phyloP scores from a whole-genome alignment of 2,329 filamentous ascomycete genomes.

The Corinectria fuckeliana region DNA sequence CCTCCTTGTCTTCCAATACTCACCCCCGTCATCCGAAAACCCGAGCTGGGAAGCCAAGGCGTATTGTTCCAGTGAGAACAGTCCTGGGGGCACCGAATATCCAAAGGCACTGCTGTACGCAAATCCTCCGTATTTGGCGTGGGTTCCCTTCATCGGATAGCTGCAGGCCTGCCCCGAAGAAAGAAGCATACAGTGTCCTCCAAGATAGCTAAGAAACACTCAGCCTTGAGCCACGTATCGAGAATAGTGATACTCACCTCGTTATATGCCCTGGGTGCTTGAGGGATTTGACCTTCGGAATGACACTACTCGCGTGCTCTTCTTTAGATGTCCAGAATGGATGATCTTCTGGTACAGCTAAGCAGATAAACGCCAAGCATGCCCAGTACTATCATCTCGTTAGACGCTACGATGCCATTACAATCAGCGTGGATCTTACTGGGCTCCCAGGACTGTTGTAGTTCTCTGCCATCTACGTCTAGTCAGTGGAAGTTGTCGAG shows the following conservation, averaged over 20 bases:
- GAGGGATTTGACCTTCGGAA: conserved; percentile 67
- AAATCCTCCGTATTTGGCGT: conserved; percentile 82
- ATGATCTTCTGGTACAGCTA: conserved; percentile 72
- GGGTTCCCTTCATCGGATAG: conserved; percentile 81
- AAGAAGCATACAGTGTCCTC: conserved; percentile 78
- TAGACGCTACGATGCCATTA: conserved; percentile 32
- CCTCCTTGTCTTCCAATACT: conserved; percentile 79
- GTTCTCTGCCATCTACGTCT: conserved; percentile 73
- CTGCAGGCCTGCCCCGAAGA: conserved; percentile 81
- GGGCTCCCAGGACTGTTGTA: conserved; percentile 79
- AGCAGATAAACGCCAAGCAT: conserved; percentile 76
- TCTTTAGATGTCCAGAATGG: conserved; percentile 78
- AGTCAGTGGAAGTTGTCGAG: conserved; percentile 22
- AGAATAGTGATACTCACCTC: conserved; percentile 44
- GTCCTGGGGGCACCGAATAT: conserved; percentile 78
- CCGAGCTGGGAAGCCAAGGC: conserved; percentile 78
- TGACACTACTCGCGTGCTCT: conserved; percentile 60
- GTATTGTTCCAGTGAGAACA: conserved; percentile 78
- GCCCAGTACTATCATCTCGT: conserved; percentile 71
- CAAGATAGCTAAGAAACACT: conserved; percentile 58
- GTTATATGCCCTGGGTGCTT: conserved; percentile 76
- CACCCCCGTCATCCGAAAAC: conserved; percentile 77
- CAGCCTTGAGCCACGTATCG: not conserved
- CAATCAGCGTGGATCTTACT: conserved; percentile 42
- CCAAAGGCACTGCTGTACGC: conserved; percentile 79